These are phyloP conservation scores for Whalleya microplaca DNA, from an alignment of 2,329 filamentous ascomycete genomes.

Conservation along the genomic window DNA sequence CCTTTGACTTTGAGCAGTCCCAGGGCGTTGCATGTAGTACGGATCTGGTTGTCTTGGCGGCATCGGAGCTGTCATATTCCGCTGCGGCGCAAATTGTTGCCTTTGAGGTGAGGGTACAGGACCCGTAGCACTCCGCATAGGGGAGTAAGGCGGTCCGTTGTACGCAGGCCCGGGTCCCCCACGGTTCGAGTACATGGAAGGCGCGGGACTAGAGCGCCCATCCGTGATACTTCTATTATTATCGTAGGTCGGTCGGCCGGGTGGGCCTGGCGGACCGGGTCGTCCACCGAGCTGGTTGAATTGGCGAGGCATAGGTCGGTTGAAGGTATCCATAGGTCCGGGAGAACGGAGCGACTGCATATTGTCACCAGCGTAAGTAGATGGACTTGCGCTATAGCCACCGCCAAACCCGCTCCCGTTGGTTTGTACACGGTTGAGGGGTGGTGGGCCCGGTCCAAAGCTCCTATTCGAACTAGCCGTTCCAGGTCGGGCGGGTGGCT, in stretches of 20 bases:
- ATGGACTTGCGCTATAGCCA: conserved; percentile 27
- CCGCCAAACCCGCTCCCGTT: conserved; percentile 25
- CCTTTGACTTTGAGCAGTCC: conserved; percentile 32
- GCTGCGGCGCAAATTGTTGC: conserved; percentile 43
- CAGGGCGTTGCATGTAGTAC: conserved; percentile 35
- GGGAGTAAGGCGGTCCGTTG: conserved; percentile 33
- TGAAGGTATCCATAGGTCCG: conserved; percentile 38
- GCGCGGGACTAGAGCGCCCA: conserved; percentile 5
- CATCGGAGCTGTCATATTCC: conserved; percentile 51
- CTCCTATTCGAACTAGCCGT: conserved; percentile 43
- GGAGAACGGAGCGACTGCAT: conserved; percentile 38
- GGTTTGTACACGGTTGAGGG: conserved; percentile 28
- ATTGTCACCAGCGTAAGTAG: conserved; percentile 30
- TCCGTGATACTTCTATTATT: conserved; percentile 38
- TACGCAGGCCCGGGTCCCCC: conserved; percentile 24
- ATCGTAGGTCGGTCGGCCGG: conserved; percentile 23
- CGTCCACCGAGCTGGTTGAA: conserved; percentile 28
- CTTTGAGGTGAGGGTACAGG: conserved; percentile 39
- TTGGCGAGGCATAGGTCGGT: conserved; percentile 29
- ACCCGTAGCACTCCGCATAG: conserved; percentile 46
- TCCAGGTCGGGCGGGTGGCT: conserved; percentile 39
- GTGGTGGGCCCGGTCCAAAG: conserved; percentile 32
- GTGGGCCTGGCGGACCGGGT: conserved; percentile 18
- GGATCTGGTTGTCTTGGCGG: conserved; percentile 36
- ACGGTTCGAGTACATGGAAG: conserved; percentile 7